Evolutionary conservation across 2,329 filamentous ascomycete species (phyloP).

Genomic region (Biscogniauxia sp.): DNA sequence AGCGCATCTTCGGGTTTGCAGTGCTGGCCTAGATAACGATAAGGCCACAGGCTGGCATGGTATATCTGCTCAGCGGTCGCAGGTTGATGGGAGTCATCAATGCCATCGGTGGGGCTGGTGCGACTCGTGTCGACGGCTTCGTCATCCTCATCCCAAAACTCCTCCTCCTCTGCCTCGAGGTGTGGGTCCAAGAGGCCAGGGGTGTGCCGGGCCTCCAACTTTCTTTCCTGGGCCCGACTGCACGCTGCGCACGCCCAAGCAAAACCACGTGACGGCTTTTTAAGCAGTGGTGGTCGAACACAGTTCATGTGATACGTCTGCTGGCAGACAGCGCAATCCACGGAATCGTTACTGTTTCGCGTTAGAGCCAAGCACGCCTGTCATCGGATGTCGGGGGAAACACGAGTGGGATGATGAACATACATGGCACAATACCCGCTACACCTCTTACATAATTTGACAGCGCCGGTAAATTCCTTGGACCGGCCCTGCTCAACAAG

Average conservation of each 20-base stretch:
- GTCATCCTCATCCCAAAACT: slow-evolving; percentile 67
- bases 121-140: slow-evolving; percentile 59
- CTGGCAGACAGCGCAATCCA: slow-evolving; percentile 92
- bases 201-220: slow-evolving; percentile 84
- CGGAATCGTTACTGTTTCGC: slow-evolving; percentile 74
- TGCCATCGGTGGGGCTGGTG: slow-evolving; percentile 63
- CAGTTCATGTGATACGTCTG: slow-evolving; percentile 99
- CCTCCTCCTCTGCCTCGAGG: slow-evolving; percentile 64
- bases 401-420: slow-evolving; percentile 34
- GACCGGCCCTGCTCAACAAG: slow-evolving; percentile 89
- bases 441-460: slow-evolving; percentile 95
- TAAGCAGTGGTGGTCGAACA: slow-evolving; percentile 84
- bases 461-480: slow-evolving; percentile 92
- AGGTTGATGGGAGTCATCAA: slow-evolving; percentile 53
- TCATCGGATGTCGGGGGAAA: slow-evolving; percentile 8
- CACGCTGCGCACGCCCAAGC: slow-evolving; percentile 97
- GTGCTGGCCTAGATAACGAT: slow-evolving; percentile 92
- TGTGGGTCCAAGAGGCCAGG: slow-evolving; percentile 70
- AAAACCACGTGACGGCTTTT: slow-evolving; percentile 96
- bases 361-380: slow-evolving; percentile 7
- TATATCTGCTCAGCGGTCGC: slow-evolving; percentile 85
- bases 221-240: slow-evolving; percentile 91
- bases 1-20: slow-evolving; percentile 93
- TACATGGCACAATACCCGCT: slow-evolving; percentile 87
- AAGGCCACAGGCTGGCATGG: slow-evolving; percentile 92